phyloP scores from a whole-genome alignment of 176 grass and related monocot genomes.

The Zizania latifolia region DNA sequence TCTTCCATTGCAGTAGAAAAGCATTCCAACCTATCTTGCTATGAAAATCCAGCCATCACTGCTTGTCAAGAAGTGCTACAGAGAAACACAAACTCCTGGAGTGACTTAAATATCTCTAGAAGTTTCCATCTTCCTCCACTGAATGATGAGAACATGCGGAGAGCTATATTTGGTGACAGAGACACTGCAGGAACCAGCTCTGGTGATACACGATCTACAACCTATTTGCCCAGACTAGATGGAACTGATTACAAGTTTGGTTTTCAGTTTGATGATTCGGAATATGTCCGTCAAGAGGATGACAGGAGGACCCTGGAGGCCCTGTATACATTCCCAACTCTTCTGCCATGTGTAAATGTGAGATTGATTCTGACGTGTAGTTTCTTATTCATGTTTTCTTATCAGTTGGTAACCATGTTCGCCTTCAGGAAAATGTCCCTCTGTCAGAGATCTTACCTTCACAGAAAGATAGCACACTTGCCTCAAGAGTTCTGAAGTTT shows the following conservation, averaged over 20 bases:
- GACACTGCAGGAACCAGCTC: conserved; percentile 31
- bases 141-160: conserved; percentile 68
- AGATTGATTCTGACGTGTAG: conserved; percentile 12
- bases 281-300: conserved; percentile 46
- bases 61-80: conserved; percentile 50
- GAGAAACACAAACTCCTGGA: conserved; percentile 52
- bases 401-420: conserved; percentile 16
- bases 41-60: conserved; percentile 60
- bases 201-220: conserved; percentile 15
- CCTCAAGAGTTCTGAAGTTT: conserved; percentile 76
- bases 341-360: conserved; percentile 84
- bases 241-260: conserved; percentile 89
- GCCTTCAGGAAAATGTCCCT: conserved; percentile 53
- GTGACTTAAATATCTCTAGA: conserved; percentile 75
- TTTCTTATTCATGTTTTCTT: conserved; percentile 19
- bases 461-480: conserved; percentile 80
- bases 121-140: conserved; percentile 70
- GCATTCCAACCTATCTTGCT: conserved; percentile 28
- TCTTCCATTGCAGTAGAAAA: conserved; percentile 28
- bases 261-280: conserved; percentile 57
- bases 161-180: conserved; percentile 54
- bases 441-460: conserved; percentile 79
- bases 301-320: conserved; percentile 56
- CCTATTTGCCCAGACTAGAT: conserved; percentile 24
- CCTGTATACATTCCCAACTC: conserved; percentile 70